Base-by-base conservation (phyloP, 257 asterid species). In the Vinca minor region DNA sequence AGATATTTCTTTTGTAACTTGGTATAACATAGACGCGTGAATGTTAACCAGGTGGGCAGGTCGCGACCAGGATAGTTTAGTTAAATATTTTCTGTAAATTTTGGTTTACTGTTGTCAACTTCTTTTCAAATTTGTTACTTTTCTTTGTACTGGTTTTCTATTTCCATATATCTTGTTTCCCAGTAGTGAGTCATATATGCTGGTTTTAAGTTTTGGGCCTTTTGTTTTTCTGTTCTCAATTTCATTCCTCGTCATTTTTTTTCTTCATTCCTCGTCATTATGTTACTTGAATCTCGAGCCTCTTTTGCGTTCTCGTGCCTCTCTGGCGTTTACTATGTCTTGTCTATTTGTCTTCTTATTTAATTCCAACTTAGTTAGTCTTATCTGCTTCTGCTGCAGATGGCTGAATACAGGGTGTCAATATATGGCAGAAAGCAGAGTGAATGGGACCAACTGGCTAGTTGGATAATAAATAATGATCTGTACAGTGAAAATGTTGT, bases 391-490 rank as follows among this genome's bases (percentile, higher is more conserved):
- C 64, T 70, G 73, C 44, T 79, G 53, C 88, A 91, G 98, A 88
- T 91, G 98, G 96, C 98, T 71, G 98, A 91, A 78, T 91, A 91
- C 72, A 79, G 98, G 73, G 68, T 88, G 47, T 91, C 98, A 28
- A 88, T 91, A 62, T 88, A 91, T 73, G 98, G 98, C 64, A 84
- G 98, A 77, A 91, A 91, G 84, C 83, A 80, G 94, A 88, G 98
- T 46, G 98, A 91, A 78, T 88, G 96, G 98, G 98, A 91, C 74
- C 96, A 91, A 78, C 78, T 88, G 62, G 98, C 96, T 28, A 91
- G 98, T 79, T 91, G 98, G 98, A 88, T 91, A 48, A 88, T 91
- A 44, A 91, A 92, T 72, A 88, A 92, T 74, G 89, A 85, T 69
- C 77, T 92, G 53, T 88, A 87, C 77, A 81, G 91, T 67, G 95